Evolutionary conservation across 2,329 filamentous ascomycete species (phyloP).

Genomic region (Ophiocordyceps camponoti-leonardi): DNA sequence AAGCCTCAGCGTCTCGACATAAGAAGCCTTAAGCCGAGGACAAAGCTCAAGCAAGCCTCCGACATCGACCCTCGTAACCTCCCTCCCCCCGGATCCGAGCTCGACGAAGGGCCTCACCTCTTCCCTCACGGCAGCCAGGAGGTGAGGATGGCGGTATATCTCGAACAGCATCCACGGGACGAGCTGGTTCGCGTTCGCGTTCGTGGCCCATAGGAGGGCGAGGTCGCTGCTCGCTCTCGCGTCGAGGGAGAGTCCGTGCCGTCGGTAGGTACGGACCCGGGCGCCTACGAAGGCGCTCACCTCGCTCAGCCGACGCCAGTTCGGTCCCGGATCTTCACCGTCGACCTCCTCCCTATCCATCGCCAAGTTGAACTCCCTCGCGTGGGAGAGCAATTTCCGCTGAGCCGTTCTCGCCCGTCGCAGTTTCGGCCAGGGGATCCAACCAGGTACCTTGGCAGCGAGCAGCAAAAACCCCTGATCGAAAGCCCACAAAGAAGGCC

Average conservation of each 20-base stretch:
- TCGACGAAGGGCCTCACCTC: conserved; percentile 18
- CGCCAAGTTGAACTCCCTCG: conserved; percentile 17
- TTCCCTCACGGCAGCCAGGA: conserved; percentile 19
- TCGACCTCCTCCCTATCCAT: conserved; percentile 15
- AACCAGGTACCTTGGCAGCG: conserved; percentile 13
- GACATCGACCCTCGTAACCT: conserved; percentile 16
- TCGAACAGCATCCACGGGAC: conserved; percentile 24
- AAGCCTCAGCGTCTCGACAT: conserved; percentile 21
- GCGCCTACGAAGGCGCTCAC: conserved; percentile 15
- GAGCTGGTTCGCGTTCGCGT: conserved; percentile 19
- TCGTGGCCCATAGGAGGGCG: conserved; percentile 19
- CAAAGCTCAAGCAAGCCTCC: conserved; percentile 17
- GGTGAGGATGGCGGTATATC: conserved; percentile 18
- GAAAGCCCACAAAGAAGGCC: conserved; percentile 19
- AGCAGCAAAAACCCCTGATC: conserved; percentile 16
- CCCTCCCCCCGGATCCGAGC: conserved; percentile 10
- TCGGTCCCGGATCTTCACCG: conserved; percentile 13
- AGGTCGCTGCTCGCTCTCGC: conserved; percentile 18
- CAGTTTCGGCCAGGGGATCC: conserved; percentile 15
- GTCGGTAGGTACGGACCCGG: conserved; percentile 12
- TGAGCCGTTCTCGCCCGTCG: conserved; percentile 15
- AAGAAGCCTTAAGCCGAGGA: conserved; percentile 20
- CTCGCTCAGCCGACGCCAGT: conserved; percentile 20
- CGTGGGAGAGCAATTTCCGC: conserved; percentile 9
- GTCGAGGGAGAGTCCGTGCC: conserved; percentile 12